Evolutionary conservation across 495 filamentous ascomycete species (phyloP).

Genomic region (Glonium stellatum): DNA sequence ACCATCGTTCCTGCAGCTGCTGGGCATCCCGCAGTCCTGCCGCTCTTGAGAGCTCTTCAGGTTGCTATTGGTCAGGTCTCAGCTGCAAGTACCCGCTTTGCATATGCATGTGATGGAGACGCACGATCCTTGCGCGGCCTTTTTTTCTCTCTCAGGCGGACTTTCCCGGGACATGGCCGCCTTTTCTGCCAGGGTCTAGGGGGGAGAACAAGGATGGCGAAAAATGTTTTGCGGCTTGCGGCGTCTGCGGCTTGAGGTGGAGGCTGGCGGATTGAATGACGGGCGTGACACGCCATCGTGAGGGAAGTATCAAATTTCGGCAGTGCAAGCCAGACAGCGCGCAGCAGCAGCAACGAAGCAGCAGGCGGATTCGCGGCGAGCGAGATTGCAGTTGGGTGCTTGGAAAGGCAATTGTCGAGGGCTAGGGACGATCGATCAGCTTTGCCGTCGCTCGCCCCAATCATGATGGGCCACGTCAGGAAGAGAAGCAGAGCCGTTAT

Average conservation of each 20-base stretch:
- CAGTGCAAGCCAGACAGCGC: neutral
- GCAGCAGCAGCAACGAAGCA: too few relatives aligned
- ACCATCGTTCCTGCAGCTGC: constrained; percentile 30
- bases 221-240: too few relatives aligned
- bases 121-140: constrained; percentile 15
- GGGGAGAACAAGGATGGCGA: constrained; percentile 1
- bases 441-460: constrained; percentile 14
- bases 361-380: neutral
- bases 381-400: neutral
- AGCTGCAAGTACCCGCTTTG: constrained; percentile 28
- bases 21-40: constrained; percentile 20
- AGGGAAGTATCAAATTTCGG: too few relatives aligned
- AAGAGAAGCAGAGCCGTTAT: constrained; percentile 25
- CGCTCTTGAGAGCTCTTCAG: constrained; percentile 2
- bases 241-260: too few relatives aligned
- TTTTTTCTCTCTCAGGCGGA: constrained; percentile 6
- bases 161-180: constrained; percentile 5
- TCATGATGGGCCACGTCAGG: constrained; percentile 26
- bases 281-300: too few relatives aligned
- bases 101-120: constrained; percentile 32
- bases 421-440: constrained; percentile 19
- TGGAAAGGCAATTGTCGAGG: constrained; percentile 4
- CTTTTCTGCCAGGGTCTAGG: neutral
- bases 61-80: constrained; percentile 17
- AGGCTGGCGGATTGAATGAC: too few relatives aligned